Evolutionary conservation across 225 moss, liverwort and hornwort species (phyloP), one percentile per base, ranked within the genome.

Genomic region (Pseudisothecium myosuroides): DNA sequence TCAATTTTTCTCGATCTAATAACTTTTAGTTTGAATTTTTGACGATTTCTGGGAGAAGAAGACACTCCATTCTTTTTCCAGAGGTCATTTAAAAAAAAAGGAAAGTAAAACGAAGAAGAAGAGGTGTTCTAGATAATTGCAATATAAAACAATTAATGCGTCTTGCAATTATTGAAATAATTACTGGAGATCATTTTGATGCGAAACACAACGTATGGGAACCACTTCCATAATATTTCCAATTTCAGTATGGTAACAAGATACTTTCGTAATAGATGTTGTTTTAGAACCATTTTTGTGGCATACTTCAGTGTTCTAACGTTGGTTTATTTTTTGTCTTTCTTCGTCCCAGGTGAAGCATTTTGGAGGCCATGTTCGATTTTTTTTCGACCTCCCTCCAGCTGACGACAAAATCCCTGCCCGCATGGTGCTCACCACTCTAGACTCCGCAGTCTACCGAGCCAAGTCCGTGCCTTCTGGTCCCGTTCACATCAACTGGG

Each of bases 401-500:
- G 92, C 97, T 64, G 94, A 95, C 66, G 99, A 99, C 41, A 94
- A 91, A 86, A 59, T 97, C 23, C 94, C 94, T 50, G 99, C 96
- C 23, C 95, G 98, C 85, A 91, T 96, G 95, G 96, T 99, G 63
- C 95, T 99, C 83, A 99, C 99, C 29, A 99, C 99, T 55, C 68
- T 99, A 65, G 99, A 97, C 87, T 91, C 96, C 37, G 99, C 99
- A 79, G 91, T 96, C 22, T 96, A 96, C 81, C 92, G 92, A 83
- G 94, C 99, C 58, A 95, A 87, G 74, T 84, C 90, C 41, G 89
- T 92, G 85, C 97, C 97, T 29, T 91, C 92, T 66, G 99, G 99
- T 64, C 97, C 99, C 71, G 99, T 99, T 16, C 99, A 99, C 84
- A 95, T 99, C 76, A 99, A 99, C 86, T 95, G 95, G 71, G 90